Evolutionary conservation across 2,329 filamentous ascomycete species (phyloP), one percentile per base, ranked within the genome.

Genomic region (Sarocladium strictum): DNA sequence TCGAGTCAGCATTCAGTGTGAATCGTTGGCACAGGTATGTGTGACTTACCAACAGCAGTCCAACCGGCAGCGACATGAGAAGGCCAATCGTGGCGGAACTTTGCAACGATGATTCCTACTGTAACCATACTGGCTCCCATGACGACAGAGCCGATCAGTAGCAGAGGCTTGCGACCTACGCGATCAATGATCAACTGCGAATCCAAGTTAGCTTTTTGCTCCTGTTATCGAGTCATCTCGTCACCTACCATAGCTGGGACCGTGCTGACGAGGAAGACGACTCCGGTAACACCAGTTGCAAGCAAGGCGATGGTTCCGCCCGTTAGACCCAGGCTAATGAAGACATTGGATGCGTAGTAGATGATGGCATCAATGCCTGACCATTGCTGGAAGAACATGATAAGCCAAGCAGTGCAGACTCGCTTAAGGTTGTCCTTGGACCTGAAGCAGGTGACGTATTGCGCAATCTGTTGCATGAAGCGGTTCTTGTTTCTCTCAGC

Each of bases 221-320:
- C 19, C 17, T 17, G 23, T 23, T 15, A 17, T 38, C 35, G 35
- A 43, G 14, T 3, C 23, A 27, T 5, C 12, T 7, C 9, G 35
- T 7, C 3, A 27, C 43, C 23, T 27, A 58, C 63, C 66, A 68
- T 69, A 1, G 65, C 62, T 1, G 67, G 67, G 2, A 69, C 55
- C 3, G 67, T 69, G 41, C 57, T 62, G 7, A 68, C 57, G 60
- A 87, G 84, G 76, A 87, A 86, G 53, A 83, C 80, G 33, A 89
- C 84, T 3, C 86, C 86, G 3, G 86, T 85, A 0, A 89, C 85
- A 9, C 86, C 86, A 0, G 85, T 89, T 0, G 86, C 85, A 9
- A 89, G 73, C 1, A 89, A 75, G 12, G 76, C 75, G 3, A 76
- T 78, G 54, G 79, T 85, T 23, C 78, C 81, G 4, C 81, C 80